Evolutionary conservation across 208 protist species (phyloP).

Genomic region (Jaenimonas drosophilae): DNA sequence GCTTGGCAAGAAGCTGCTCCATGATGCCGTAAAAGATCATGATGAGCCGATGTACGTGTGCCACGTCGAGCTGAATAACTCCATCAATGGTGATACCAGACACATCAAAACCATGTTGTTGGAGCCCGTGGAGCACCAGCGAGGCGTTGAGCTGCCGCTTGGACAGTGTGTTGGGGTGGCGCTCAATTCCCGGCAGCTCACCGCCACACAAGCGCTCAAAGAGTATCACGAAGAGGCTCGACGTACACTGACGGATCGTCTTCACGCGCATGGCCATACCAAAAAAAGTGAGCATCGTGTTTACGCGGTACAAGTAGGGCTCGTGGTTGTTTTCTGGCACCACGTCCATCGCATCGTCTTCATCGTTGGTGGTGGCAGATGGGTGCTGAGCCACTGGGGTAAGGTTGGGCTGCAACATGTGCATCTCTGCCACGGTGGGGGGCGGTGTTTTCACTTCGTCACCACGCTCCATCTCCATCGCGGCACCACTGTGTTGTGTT

Average conservation of each 20-base stretch:
- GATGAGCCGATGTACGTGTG: constrained; percentile 76
- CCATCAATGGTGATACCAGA: constrained; percentile 52
- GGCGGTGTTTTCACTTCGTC: too few relatives aligned
- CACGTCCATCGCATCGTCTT: too few relatives aligned
- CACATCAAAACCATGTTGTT: constrained; percentile 38
- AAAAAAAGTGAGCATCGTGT: constrained; percentile 45
- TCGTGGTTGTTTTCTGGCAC: too few relatives aligned
- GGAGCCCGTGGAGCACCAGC: constrained; percentile 65
- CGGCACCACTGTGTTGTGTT: too few relatives aligned
- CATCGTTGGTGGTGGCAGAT: too few relatives aligned
- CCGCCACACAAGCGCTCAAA: constrained; percentile 77
- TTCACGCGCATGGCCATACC: constrained; percentile 45
- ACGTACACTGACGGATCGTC: constrained; percentile 73
- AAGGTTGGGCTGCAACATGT: too few relatives aligned
- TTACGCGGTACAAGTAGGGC: constrained; percentile 51
- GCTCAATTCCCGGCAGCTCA: constrained; percentile 54
- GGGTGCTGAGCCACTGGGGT: too few relatives aligned
- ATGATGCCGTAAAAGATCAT: constrained; percentile 67
- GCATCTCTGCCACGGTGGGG: too few relatives aligned
- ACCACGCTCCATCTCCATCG: too few relatives aligned
- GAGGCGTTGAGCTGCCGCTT: constrained; percentile 69
- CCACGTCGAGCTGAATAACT: constrained; percentile 68
- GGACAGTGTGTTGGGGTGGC: constrained; percentile 53
- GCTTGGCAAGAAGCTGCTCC: constrained; percentile 17
- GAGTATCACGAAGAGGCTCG: constrained; percentile 79